Evolutionary conservation across 192 early-diverging fungal species (phyloP).

Genomic region (Coemansia sp.): DNA sequence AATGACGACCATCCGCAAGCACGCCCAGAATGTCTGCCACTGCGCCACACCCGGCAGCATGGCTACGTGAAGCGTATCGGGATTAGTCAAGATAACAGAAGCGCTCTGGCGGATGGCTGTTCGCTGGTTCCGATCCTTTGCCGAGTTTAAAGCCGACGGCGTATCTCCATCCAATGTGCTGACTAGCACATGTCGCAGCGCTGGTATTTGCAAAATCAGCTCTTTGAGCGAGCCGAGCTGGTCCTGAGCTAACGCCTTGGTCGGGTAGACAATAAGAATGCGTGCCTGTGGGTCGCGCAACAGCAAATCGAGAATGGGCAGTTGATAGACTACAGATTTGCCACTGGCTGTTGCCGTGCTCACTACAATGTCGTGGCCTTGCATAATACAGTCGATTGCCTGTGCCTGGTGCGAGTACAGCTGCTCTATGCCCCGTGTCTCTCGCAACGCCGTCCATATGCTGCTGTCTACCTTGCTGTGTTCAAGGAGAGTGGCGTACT

Average conservation of each 20-base stretch:
- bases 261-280: constrained; percentile 73
- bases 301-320: constrained; percentile 62
- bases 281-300: constrained; percentile 36
- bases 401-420: constrained; percentile 64
- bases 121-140: constrained; percentile 27
- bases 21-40: constrained; percentile 62
- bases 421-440: constrained; percentile 27
- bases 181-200: constrained; percentile 35
- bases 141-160: background rate
- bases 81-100: constrained; percentile 76
- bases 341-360: constrained; percentile 79
- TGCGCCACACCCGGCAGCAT: constrained; percentile 60
- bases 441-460: constrained; percentile 8
- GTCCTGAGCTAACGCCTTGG: constrained; percentile 83
- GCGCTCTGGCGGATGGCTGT: constrained; percentile 55
- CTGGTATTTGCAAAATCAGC: constrained; percentile 30
- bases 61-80: constrained; percentile 74
- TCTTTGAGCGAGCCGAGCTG: constrained; percentile 59
- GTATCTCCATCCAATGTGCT: constrained; percentile 34
- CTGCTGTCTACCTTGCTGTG: background rate
- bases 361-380: constrained; percentile 61
- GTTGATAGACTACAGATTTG: constrained; percentile 79
- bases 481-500: background rate
- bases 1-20: constrained; percentile 65
- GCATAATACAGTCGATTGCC: constrained; percentile 55